Base-by-base conservation (phyloP, 495 filamentous ascomycete genomes). In the Parathielavia hyrcaniae region DNA sequence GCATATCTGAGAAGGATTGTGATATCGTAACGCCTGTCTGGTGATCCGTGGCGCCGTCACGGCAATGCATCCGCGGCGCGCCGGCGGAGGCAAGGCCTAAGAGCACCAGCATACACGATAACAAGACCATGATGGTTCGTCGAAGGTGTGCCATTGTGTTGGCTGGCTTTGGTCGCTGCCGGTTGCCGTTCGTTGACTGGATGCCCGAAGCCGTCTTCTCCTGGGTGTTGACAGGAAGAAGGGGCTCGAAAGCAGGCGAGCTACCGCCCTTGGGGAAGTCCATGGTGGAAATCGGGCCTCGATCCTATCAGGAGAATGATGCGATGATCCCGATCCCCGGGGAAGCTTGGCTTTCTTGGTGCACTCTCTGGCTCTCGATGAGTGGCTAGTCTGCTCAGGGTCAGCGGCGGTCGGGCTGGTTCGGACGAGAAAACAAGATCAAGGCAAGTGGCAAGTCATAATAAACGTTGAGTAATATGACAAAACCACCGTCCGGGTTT, bases 1-100 rank as follows among this genome's bases (percentile, higher is more conserved):
- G 54, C 41, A 69, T 44, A 40, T 65, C 57, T 16, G 68, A 69
- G 63, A 75, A 68, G 22, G 66, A 59, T 36, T 68, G 63, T 39
- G 45, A 36, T 13, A 17, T 35, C 45, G 64, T 60, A 17, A 51
- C 32, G 39, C 35, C 47, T 13, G 48, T 30, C 1, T 59, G 50
- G 2, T 61, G 55, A 20, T 58, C 61, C 49, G 52, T 43, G 23
- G 55, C 46, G 16, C 53, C 45, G 17, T 66, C 47, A 36, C 66
- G 53, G 30, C 64, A 64, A 58, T 51, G 59, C 20, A 49, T 38
- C 50, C 38, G 45, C 16, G 39, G 16, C 10, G 57, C 17, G 16
- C 38, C 53, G 23, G 67, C 72, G 58, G 65, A 64, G 44, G 68
- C 64, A 17, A 71, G 39, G 39, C 70, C 67, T 36, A 64, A 53